These are phyloP conservation scores for Solanum virginianum DNA, from an alignment of 257 asterid genomes.

Conservation along the genomic window DNA sequence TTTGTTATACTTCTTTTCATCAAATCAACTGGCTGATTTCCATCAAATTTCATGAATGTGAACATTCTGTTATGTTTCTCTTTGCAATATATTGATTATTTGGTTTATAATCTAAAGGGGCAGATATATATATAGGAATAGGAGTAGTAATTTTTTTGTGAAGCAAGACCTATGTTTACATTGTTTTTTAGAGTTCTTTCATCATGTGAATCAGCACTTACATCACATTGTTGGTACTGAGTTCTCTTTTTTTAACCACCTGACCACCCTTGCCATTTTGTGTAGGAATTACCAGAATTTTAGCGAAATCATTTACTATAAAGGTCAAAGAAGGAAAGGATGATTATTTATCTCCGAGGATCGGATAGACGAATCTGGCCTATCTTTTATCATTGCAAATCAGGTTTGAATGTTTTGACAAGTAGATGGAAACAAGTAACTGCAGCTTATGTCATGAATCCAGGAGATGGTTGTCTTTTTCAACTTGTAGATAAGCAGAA, in stretches of 20 bases:
- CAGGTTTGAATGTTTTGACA: not conserved
- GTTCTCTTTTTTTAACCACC: no score
- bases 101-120: not conserved
- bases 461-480: constrained; percentile 8
- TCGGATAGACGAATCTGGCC: not conserved
- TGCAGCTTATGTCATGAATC: not conserved
- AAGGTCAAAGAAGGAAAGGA: not conserved
- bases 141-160: not conserved
- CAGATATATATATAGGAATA: not conserved
- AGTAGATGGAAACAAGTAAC: not conserved
- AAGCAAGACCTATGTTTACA: not conserved
- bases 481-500: not conserved
- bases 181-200: not conserved
- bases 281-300: constrained; percentile 1
- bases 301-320: not conserved
- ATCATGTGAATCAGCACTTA: not conserved
- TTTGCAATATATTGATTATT: not conserved
- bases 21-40: not conserved
- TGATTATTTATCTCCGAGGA: constrained; percentile 2
- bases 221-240: no score
- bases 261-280: not conserved
- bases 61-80: not conserved
- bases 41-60: not conserved
- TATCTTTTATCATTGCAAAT: not conserved
- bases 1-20: not conserved